Percentiles rank a stretch among this genome's conserved stretches.
These are phyloP conservation scores for Ambrosia trifida DNA, from an alignment of 129 eudicot species.

Conservation along the genomic window DNA sequence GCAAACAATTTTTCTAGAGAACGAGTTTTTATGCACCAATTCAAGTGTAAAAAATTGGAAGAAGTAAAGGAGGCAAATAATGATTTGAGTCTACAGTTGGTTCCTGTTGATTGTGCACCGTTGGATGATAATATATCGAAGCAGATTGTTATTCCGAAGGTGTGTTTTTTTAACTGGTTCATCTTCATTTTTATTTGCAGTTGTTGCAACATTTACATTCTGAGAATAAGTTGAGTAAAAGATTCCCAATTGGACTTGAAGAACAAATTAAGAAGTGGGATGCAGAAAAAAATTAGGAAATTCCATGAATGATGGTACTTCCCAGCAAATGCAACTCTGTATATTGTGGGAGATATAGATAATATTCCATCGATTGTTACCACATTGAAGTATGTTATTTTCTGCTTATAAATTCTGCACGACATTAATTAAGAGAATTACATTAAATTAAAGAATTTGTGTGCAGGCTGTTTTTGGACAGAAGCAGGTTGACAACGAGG, in stretches of 20 bases:
- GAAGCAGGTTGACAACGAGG: conserved; percentile 59
- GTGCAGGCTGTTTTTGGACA: conserved; percentile 91
- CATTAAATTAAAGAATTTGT: conserved; percentile 15
- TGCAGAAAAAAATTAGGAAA: conserved; percentile 92
- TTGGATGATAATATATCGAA: conserved; percentile 53
- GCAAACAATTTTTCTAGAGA: conserved; percentile 56
- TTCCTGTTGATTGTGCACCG: conserved; percentile 55
- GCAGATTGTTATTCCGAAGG: conserved; percentile 83
- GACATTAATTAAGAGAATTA: neutral
- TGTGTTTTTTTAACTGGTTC: conserved; percentile 27
- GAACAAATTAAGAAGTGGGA: conserved; percentile 99
- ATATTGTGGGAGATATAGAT: conserved; percentile 92
- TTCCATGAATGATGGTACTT: conserved; percentile 99
- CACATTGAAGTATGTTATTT: conserved; percentile 75
- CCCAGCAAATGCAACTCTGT: conserved; percentile 91
- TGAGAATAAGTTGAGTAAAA: conserved; percentile 90
- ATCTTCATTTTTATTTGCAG: conserved; percentile 41
- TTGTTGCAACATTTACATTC: conserved; percentile 96
- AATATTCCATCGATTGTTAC: conserved; percentile 65
- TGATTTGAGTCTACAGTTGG: conserved; percentile 48
- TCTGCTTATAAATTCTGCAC: neutral
- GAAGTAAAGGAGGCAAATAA: conserved; percentile 41
- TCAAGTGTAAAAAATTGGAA: conserved; percentile 44
- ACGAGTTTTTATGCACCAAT: conserved; percentile 53
- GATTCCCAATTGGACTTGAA: conserved; percentile 98